phyloP scores from a whole-genome alignment of 257 asterid species.

The Solanum etuberosum region DNA sequence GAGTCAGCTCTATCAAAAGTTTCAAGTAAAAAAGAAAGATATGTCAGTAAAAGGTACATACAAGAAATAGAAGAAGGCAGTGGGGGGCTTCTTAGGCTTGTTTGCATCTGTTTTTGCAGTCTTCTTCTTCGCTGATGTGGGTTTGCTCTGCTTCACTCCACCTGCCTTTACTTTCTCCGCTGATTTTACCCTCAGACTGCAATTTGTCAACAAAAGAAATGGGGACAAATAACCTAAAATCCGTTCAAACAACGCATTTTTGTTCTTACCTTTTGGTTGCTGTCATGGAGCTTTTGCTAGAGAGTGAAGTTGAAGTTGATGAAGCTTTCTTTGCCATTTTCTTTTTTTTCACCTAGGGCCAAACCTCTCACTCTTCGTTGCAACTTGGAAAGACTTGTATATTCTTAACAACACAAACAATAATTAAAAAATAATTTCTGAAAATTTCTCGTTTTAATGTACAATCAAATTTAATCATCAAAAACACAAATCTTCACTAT shows the following conservation, averaged over 20 bases:
- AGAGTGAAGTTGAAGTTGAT: slow-evolving; percentile 13
- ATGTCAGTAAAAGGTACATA: slow-evolving; percentile 20
- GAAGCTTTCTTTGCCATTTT: no score
- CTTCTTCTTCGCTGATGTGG: slow-evolving; percentile 15
- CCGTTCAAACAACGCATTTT: neutral
- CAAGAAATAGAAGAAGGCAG: slow-evolving; percentile 92
- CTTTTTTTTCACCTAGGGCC: no score
- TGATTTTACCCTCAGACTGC: slow-evolving; percentile 38
- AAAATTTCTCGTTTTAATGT: no score
- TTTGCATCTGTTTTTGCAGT: slow-evolving; percentile 42
- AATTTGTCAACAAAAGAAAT: neutral
- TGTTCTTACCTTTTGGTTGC: slow-evolving; percentile 18
- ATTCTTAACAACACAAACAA: no score
- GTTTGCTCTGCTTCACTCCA: neutral
- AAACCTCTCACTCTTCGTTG: no score
- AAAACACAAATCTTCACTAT: no score
- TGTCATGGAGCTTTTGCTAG: slow-evolving; percentile 3
- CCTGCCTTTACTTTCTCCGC: slow-evolving; percentile 16
- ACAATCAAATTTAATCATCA: no score
- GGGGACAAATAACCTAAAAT: neutral
- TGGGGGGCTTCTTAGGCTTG: slow-evolving; percentile 95
- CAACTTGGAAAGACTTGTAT: no score
- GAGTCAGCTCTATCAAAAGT: no score
- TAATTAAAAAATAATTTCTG: no score
- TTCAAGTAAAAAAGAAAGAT: neutral